These are phyloP conservation scores for Dryas octopetala DNA, from an alignment of 306 rosid genomes.

Conservation along the genomic window DNA sequence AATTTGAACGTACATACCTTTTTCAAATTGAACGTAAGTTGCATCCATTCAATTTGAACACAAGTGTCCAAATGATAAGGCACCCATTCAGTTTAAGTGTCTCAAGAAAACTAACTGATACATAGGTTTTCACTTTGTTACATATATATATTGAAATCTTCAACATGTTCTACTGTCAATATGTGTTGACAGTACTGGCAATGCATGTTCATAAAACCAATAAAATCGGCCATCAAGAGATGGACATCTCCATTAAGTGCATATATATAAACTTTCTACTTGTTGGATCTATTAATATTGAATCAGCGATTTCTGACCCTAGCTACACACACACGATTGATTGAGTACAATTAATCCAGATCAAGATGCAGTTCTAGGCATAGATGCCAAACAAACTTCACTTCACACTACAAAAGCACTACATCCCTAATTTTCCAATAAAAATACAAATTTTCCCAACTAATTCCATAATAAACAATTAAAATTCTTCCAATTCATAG, in stretches of 20 bases:
- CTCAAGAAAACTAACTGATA: too few species aligned
- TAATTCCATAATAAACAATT: not conserved
- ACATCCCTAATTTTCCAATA: not conserved
- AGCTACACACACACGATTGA: too few species aligned
- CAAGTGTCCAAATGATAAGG: too few species aligned
- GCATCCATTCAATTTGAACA: too few species aligned
- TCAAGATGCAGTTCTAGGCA: conserved; percentile 17
- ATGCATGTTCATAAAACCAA: conserved; percentile 7
- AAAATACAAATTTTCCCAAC: not conserved
- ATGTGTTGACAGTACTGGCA: conserved; percentile 4
- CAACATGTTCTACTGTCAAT: not conserved
- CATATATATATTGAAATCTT: too few species aligned
- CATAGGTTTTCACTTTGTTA: too few species aligned
- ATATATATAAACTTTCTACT: not conserved
- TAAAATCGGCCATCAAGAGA: conserved; percentile 12
- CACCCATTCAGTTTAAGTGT: too few species aligned
- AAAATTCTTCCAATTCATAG: conserved; percentile 6
- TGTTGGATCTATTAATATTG: too few species aligned
- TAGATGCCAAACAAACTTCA: not conserved
- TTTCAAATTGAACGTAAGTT: too few species aligned
- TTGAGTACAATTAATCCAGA: conserved; percentile 3
- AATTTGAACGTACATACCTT: too few species aligned
- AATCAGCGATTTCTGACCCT: too few species aligned
- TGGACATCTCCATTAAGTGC: not conserved
- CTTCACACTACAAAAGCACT: not conserved